Evolutionary conservation across 1,284 basidiomycete species (phyloP).

Genomic region (Sporisorium sorghi): DNA sequence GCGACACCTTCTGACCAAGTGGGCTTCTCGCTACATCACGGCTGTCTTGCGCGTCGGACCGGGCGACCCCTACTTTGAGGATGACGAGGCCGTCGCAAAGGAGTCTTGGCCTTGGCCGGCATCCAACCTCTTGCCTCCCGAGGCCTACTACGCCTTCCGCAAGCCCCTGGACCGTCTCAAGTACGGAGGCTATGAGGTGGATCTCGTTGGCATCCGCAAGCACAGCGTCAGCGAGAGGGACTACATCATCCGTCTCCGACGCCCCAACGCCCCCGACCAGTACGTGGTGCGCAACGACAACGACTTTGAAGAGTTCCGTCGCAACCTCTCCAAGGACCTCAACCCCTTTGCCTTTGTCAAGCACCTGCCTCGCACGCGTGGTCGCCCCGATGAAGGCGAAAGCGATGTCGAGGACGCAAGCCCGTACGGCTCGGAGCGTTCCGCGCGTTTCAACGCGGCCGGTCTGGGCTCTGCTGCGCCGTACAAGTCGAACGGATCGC

Average conservation of each 20-base stretch:
- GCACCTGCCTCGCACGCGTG: constrained; percentile 54
- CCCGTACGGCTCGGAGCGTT: constrained; percentile 31
- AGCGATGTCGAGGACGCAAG: constrained; percentile 45
- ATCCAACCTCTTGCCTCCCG: constrained; percentile 60
- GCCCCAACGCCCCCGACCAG: constrained; percentile 58
- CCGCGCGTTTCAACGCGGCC: constrained; percentile 41
- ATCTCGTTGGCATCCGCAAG: constrained; percentile 58
- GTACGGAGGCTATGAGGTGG: constrained; percentile 65
- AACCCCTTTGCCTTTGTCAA: constrained; percentile 56
- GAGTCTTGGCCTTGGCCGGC: constrained; percentile 57
- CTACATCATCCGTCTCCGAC: constrained; percentile 61
- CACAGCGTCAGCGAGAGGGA: constrained; percentile 49
- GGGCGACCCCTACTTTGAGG: constrained; percentile 54
- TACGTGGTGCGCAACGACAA: constrained; percentile 65
- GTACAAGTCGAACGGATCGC: constrained; percentile 18
- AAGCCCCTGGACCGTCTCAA: constrained; percentile 58
- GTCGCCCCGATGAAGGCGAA: constrained; percentile 48
- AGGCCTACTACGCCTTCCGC: constrained; percentile 63
- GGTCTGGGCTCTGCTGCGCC: constrained; percentile 39
- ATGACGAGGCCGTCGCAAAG: constrained; percentile 43
- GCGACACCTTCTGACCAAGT: constrained; percentile 45
- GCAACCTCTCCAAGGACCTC: constrained; percentile 58
- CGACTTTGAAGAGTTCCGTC: constrained; percentile 62
- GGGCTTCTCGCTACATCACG: constrained; percentile 57
- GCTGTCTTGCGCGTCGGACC: constrained; percentile 58